phyloP scores from a whole-genome alignment of 306 rosid species.

The Citrullus mucosospermus region DNA sequence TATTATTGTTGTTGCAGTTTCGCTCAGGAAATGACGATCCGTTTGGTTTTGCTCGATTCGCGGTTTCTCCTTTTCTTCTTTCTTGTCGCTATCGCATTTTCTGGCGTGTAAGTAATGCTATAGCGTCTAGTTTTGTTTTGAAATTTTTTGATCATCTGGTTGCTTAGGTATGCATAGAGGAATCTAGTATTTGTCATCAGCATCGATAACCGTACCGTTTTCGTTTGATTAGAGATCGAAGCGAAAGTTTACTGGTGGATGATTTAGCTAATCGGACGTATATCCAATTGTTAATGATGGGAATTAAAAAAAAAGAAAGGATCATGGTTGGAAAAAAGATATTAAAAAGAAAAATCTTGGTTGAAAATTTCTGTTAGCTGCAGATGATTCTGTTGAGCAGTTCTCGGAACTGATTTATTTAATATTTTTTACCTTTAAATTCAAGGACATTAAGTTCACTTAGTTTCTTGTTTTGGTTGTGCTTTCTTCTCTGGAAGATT shows the following conservation, averaged over 20 bases:
- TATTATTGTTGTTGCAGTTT: neutral
- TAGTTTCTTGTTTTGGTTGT: neutral
- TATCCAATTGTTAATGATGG: neutral
- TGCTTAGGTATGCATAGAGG: neutral
- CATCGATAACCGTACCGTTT: neutral
- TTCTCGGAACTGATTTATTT: neutral
- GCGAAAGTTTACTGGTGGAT: neutral
- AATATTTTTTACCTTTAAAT: neutral
- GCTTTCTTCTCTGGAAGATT: neutral
- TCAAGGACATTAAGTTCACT: neutral
- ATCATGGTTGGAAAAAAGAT: too few relatives aligned
- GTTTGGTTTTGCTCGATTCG: neutral
- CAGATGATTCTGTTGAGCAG: neutral
- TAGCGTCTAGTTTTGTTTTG: slow-evolving; percentile 5
- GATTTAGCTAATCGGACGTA: neutral
- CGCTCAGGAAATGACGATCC: slow-evolving; percentile 8
- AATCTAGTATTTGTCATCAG: neutral
- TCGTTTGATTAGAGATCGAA: neutral
- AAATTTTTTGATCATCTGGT: neutral
- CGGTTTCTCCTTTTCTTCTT: neutral
- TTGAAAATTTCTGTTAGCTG: neutral
- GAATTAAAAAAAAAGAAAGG: neutral
- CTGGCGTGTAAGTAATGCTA: slow-evolving; percentile 28
- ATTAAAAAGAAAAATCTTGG: neutral
- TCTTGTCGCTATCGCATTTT: slow-evolving; percentile 10